Evolutionary conservation across 1,139 yeast genomes (phyloP).

Genomic region (Casaregolazyma lundiana): DNA sequence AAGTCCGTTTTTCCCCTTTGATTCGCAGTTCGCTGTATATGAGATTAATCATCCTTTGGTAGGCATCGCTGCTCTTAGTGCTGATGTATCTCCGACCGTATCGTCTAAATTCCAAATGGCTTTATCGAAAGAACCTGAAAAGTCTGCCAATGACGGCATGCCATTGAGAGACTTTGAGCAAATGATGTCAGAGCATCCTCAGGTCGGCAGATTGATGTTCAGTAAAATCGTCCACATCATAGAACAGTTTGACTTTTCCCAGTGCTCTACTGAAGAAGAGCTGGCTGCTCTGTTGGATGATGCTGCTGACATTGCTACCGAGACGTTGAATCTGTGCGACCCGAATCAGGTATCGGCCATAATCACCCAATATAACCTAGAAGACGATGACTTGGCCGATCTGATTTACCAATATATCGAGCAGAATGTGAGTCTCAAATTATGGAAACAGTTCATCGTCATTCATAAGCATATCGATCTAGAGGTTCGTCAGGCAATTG

Average conservation of each 20-base stretch:
- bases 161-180: slow-evolving; percentile 20
- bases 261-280: slow-evolving; percentile 31
- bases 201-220: slow-evolving; percentile 27
- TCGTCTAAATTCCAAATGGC: slow-evolving; percentile 14
- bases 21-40: slow-evolving; percentile 43
- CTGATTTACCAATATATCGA: slow-evolving; percentile 69
- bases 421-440: slow-evolving; percentile 51
- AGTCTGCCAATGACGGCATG: not conserved
- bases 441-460: slow-evolving; percentile 30
- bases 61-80: slow-evolving; percentile 33
- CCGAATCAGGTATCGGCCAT: slow-evolving; percentile 28
- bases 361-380: slow-evolving; percentile 36
- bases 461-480: slow-evolving; percentile 34
- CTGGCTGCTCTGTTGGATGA: slow-evolving; percentile 35
- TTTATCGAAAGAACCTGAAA: slow-evolving; percentile 1
- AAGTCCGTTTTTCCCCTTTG: slow-evolving; percentile 45
- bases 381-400: slow-evolving; percentile 47
- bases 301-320: slow-evolving; percentile 39
- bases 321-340: slow-evolving; percentile 38
- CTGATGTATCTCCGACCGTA: slow-evolving; percentile 22
- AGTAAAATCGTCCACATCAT: slow-evolving; percentile 34
- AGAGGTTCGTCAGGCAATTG: slow-evolving; percentile 33
- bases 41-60: slow-evolving; percentile 45
- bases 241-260: slow-evolving; percentile 34
- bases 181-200: slow-evolving; percentile 28